Evolutionary conservation across 805 yeast species (phyloP), one percentile per base, ranked within the genome.

Genomic region (Diddensiella santjacobensis): DNA sequence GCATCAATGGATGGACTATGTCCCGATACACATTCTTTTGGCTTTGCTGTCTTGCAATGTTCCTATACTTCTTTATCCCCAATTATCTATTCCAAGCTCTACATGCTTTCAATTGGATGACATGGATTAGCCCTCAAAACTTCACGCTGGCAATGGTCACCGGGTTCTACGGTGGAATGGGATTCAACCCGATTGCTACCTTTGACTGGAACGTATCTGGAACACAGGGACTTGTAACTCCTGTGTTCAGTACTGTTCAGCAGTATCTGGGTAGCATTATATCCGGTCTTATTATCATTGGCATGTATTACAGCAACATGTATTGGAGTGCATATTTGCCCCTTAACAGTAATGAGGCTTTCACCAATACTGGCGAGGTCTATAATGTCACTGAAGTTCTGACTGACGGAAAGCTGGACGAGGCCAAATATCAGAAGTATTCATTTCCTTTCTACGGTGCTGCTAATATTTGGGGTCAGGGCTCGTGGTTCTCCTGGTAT

Each of bases 361-460:
- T 58, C 42, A 73, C 73, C 52, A 75, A 77, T 48, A 69, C 67
- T 43, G 82, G 79, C 1, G 52, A 64, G 33, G 59, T 65, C 1
- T 78, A 69, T 57, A 65, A 73, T 24, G 71, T 77, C 18, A 66
- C 69, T 40, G 63, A 69, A 42, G 70, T 78, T 13, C 60, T 78
- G 39, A 66, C 71, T 44, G 60, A 68, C 13, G 68, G 68, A 43
- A 54, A 54, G 24, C 70, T 78, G 45, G 79, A 77, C 53, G 58
- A 66, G 40, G 59, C 52, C 2, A 74, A 71, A 55, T 79, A 79
- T 59, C 59, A 67, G 45, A 50, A 67, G 30, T 71, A 75, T 51
- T 79, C 81, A 0, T 81, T 80, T 3, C 82, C 83, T 4, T 79
- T 73, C 58, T 78, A 74, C 58, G 59, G 75, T 26, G 82, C 83